Conservation (phyloP, 2,329 filamentous ascomycete genomes). For the Microdochium bolleyi region DNA sequence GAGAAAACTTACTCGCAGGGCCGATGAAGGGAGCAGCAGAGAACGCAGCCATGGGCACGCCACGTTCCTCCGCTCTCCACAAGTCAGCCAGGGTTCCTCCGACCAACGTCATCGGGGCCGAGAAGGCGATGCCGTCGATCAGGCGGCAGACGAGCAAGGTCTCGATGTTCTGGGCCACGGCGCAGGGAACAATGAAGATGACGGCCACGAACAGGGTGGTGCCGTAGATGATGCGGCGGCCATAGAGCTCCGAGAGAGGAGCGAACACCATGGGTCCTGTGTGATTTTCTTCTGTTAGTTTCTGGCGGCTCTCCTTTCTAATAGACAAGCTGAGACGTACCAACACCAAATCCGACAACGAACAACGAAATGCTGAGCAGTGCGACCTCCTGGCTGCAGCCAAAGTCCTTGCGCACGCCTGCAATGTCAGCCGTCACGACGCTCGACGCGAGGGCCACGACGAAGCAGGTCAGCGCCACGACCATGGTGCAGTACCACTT, state of each 20-base stretch:
- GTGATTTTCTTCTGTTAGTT: neutral
- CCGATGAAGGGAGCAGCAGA: constrained; percentile 77
- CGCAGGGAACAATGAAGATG: constrained; percentile 74
- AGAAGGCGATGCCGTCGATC: constrained; percentile 79
- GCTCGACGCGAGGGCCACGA: constrained; percentile 62
- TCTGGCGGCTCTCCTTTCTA: neutral
- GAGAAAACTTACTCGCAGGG: constrained; percentile 48
- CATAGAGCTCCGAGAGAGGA: constrained; percentile 68
- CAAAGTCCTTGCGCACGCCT: constrained; percentile 55
- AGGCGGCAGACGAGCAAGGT: constrained; percentile 70
- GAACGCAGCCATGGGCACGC: constrained; percentile 82
- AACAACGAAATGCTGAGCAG: constrained; percentile 69
- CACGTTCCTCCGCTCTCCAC: constrained; percentile 78
- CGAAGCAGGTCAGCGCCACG: constrained; percentile 68
- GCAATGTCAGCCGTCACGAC: constrained; percentile 71
- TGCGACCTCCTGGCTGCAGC: constrained; percentile 64
- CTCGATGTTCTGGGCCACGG: constrained; percentile 65
- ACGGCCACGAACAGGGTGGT: constrained; percentile 62
- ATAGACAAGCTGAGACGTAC: constrained; percentile 26
- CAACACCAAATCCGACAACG: constrained; percentile 74
- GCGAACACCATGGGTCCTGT: constrained; percentile 70
- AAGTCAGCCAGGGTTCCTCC: constrained; percentile 76
- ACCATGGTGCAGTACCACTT: constrained; percentile 87
- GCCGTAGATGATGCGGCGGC: constrained; percentile 63
- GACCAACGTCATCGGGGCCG: constrained; percentile 78